phyloP scores from a whole-genome alignment of 2,329 filamentous ascomycete species.

The Fusarium papillatum region DNA sequence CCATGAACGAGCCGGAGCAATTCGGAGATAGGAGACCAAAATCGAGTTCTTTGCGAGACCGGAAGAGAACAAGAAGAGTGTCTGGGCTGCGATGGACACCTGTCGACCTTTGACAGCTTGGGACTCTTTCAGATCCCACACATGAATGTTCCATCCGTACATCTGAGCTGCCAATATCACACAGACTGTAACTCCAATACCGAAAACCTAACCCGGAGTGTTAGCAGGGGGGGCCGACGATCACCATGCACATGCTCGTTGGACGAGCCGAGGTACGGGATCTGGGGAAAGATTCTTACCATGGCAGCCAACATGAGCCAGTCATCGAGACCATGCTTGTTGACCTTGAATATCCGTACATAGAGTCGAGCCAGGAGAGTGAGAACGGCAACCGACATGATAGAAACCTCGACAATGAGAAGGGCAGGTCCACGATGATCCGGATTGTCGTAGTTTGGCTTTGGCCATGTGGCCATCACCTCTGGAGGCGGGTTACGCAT shows the following conservation, averaged over 20 bases:
- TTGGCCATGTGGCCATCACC: constrained; percentile 53
- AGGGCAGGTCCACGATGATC: constrained; percentile 52
- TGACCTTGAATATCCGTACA: constrained; percentile 50
- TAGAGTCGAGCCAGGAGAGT: constrained; percentile 54
- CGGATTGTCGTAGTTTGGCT: constrained; percentile 53
- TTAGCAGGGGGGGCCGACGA: constrained; percentile 21
- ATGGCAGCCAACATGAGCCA: constrained; percentile 57
- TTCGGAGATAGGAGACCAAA: constrained; percentile 54
- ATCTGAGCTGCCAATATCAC: constrained; percentile 51
- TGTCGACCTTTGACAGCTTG: constrained; percentile 49
- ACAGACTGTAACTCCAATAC: constrained; percentile 49
- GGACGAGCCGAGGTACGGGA: constrained; percentile 18
- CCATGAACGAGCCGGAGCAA: constrained; percentile 50
- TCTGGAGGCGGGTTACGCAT: constrained; percentile 54
- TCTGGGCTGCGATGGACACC: constrained; percentile 56
- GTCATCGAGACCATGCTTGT: constrained; percentile 53
- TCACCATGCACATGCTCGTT: constrained; percentile 19
- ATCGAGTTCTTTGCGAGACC: constrained; percentile 56
- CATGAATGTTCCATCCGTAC: constrained; percentile 55
- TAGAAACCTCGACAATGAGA: constrained; percentile 52
- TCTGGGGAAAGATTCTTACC: constrained; percentile 40
- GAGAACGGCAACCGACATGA: constrained; percentile 50
- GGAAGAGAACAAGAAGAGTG: constrained; percentile 55
- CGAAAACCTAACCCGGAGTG: constrained; percentile 45
- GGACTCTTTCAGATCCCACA: constrained; percentile 50